Evolutionary conservation across 768 basidiomycete genomes (phyloP).

Genomic region (Cyclocybe cylindracea): DNA sequence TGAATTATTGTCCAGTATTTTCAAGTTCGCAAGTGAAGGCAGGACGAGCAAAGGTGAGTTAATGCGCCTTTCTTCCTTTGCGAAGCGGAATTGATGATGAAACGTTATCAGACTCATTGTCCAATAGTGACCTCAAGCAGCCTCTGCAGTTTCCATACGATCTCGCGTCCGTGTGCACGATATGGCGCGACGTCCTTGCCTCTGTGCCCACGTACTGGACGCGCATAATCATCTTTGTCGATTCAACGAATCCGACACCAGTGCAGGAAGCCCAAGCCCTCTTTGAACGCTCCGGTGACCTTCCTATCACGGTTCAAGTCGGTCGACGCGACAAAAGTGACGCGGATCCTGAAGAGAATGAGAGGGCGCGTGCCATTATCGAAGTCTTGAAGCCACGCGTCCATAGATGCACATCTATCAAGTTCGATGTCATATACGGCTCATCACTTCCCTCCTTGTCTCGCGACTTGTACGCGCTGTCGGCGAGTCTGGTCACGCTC

Average conservation of each 20-base stretch:
- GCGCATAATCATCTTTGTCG: background rate
- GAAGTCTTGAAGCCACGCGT: background rate
- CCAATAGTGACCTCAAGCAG: too few relatives aligned
- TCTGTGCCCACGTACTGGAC: background rate
- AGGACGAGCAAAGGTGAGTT: too few relatives aligned
- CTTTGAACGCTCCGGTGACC: background rate
- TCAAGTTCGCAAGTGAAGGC: too few relatives aligned
- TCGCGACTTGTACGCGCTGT: background rate
- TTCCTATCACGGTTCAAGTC: background rate
- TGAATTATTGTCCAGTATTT: too few relatives aligned
- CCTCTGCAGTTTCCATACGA: background rate
- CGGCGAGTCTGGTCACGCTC: background rate
- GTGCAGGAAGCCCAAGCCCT: background rate
- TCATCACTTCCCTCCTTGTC: background rate
- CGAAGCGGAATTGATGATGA: too few relatives aligned
- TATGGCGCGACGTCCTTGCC: background rate
- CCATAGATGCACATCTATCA: background rate
- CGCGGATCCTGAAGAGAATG: background rate
- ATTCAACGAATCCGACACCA: background rate
- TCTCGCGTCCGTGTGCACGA: background rate
- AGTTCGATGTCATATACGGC: background rate
- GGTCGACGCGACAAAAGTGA: background rate
- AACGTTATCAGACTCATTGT: too few relatives aligned
- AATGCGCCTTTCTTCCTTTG: too few relatives aligned
- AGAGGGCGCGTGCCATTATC: background rate